Conservation (phyloP, 305 asterid genomes). For the Ruellia speciosa region DNA sequence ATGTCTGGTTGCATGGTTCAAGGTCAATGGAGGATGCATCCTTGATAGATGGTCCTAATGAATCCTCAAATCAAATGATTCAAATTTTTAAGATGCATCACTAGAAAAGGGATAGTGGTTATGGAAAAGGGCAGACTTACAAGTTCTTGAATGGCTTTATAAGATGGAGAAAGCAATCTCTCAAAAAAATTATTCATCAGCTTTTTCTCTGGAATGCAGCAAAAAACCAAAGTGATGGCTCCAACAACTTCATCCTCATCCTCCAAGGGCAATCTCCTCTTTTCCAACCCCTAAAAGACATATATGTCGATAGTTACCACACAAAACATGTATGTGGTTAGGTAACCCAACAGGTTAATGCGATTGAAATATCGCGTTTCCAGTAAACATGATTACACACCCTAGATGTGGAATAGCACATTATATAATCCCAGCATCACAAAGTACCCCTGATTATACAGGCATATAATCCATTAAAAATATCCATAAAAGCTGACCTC, state of each 20-base stretch:
- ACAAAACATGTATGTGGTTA: constrained; percentile 5
- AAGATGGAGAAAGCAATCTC: constrained; percentile 64
- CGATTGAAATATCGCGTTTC: constrained; percentile 9
- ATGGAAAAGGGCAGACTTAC: constrained; percentile 36
- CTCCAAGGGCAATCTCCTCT: constrained; percentile 54
- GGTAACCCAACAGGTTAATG: constrained; percentile 2
- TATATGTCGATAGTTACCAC: constrained; percentile 26
- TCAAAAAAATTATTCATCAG: constrained; percentile 61
- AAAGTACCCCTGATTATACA: constrained; percentile 7
- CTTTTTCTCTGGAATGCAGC: constrained; percentile 62
- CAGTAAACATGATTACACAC: constrained; percentile 4
- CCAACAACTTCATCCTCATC: constrained; percentile 79
- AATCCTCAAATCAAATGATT: neutral
- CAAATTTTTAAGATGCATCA: neutral
- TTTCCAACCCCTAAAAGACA: constrained; percentile 68
- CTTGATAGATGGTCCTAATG: constrained; percentile 7
- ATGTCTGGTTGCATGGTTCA: neutral
- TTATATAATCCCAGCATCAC: constrained; percentile 22
- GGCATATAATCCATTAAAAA: constrained; percentile 16
- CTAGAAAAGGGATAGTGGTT: constrained; percentile 1
- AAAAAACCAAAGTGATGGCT: constrained; percentile 62
- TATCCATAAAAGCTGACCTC: constrained; percentile 50
- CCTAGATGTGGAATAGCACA: constrained; percentile 2
- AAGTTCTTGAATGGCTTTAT: constrained; percentile 58
- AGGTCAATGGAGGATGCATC: constrained; percentile 9